These are phyloP conservation scores for Astragalus membranaceus DNA, from an alignment of 306 rosid species.

Conservation along the genomic window DNA sequence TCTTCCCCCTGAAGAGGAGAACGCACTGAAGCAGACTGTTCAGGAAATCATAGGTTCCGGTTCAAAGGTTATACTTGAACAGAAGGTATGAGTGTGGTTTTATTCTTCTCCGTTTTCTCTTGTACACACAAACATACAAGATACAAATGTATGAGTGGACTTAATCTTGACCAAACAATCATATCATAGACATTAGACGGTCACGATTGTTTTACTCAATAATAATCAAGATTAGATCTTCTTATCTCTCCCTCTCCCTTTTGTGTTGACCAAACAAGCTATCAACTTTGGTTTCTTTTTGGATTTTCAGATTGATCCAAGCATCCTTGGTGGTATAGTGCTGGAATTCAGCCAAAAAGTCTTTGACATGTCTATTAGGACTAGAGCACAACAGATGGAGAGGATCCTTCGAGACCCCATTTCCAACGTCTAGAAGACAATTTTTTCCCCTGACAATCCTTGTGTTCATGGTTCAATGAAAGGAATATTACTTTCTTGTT, in stretches of 20 bases:
- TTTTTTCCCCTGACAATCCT: slow-evolving; percentile 15
- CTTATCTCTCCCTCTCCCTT: too few species aligned
- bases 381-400: slow-evolving; percentile 88
- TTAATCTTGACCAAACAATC: not conserved
- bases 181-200: not conserved
- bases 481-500: slow-evolving; percentile 22
- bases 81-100: slow-evolving; percentile 51
- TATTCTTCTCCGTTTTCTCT: not conserved
- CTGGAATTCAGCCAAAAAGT: slow-evolving; percentile 74
- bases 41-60: slow-evolving; percentile 75
- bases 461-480: slow-evolving; percentile 22
- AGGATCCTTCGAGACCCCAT: slow-evolving; percentile 82
- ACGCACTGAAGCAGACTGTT: slow-evolving; percentile 74
- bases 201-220: not conserved
- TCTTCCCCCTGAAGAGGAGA: slow-evolving; percentile 86
- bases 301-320: slow-evolving; percentile 67
- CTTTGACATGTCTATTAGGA: slow-evolving; percentile 85
- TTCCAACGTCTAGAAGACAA: slow-evolving; percentile 41
- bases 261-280: too few species aligned
- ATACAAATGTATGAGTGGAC: not conserved
- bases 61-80: slow-evolving; percentile 67
- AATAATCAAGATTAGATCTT: not conserved
- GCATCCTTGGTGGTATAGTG: slow-evolving; percentile 82
- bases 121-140: not conserved
- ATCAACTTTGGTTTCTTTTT: not conserved